A percentile compares a stretch with the other conserved stretches of the same genome.
These are phyloP conservation scores for Fusarium tjaetaba DNA, from an alignment of 2,329 filamentous ascomycete species.

Conservation along the genomic window DNA sequence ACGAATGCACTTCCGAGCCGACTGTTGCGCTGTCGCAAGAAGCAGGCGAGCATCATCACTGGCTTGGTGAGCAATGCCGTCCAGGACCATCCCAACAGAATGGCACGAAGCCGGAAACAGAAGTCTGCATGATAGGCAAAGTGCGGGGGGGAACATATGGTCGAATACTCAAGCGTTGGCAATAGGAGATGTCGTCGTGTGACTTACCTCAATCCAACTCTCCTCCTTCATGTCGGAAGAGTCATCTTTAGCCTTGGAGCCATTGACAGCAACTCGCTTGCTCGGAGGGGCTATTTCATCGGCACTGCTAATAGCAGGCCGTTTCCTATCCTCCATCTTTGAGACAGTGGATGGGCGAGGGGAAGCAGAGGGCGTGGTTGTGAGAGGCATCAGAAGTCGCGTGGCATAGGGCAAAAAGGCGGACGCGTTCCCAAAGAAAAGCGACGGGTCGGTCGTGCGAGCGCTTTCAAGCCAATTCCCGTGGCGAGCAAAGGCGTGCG, in stretches of 20 bases:
- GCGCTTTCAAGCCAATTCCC: slow-evolving; percentile 49
- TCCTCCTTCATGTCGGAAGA: slow-evolving; percentile 67
- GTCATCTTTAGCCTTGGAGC: slow-evolving; percentile 68
- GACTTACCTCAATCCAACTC: slow-evolving; percentile 73
- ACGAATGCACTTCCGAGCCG: slow-evolving; percentile 41
- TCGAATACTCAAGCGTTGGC: slow-evolving; percentile 23
- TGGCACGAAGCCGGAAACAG: slow-evolving; percentile 38
- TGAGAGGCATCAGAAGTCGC: slow-evolving; percentile 83
- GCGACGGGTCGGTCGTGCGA: slow-evolving; percentile 43
- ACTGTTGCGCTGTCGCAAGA: slow-evolving; percentile 44
- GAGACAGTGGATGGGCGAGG: slow-evolving; percentile 82
- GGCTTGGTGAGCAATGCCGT: slow-evolving; percentile 50
- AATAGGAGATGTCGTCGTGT: slow-evolving; percentile 46
- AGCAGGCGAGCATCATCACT: slow-evolving; percentile 49
- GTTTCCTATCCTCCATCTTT: slow-evolving; percentile 99
- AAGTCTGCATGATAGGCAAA: slow-evolving; percentile 19
- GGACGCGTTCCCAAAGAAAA: slow-evolving; percentile 49
- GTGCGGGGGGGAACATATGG: slow-evolving; percentile 13
- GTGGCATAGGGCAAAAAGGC: slow-evolving; percentile 52
- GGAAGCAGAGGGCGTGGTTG: slow-evolving; percentile 75
- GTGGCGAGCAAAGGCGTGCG: slow-evolving; percentile 46
- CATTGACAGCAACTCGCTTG: slow-evolving; percentile 93
- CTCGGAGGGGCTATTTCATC: slow-evolving; percentile 88
- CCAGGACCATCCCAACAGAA: slow-evolving; percentile 45
- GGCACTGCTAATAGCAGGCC: slow-evolving; percentile 81